Evolutionary conservation across 2,329 filamentous ascomycete genomes (phyloP).

Genomic region (Alternaria triticina): DNA sequence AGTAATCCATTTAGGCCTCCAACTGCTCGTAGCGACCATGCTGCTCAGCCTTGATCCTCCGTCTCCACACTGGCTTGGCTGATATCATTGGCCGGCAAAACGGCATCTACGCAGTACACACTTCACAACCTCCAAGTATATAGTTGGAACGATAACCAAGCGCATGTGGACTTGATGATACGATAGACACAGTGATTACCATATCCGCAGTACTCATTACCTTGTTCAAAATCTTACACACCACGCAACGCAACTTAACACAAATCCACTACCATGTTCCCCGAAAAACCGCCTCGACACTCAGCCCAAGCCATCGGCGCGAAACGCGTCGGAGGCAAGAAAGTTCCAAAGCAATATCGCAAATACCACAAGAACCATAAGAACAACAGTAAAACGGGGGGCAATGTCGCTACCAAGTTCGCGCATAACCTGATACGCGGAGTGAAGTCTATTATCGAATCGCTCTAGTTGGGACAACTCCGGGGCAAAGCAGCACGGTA

Average conservation of each 20-base stretch:
- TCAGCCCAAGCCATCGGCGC: constrained; percentile 22
- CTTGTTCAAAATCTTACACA: no score
- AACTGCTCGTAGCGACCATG: not conserved
- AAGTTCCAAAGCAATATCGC: constrained; percentile 24
- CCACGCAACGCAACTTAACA: not conserved
- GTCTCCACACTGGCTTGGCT: constrained; percentile 12
- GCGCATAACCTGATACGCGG: not conserved
- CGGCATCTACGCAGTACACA: constrained; percentile 1
- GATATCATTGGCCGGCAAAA: constrained; percentile 16
- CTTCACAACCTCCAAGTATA: not conserved
- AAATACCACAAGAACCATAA: constrained; percentile 15
- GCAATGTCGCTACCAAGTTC: constrained; percentile 8
- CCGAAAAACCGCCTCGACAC: constrained; percentile 18
- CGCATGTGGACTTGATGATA: not conserved
- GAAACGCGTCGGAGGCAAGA: constrained; percentile 21
- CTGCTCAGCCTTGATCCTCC: not conserved
- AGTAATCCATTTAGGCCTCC: not conserved
- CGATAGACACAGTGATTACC: not conserved
- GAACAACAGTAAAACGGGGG: constrained; percentile 2
- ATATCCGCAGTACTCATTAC: not conserved
- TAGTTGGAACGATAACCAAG: not conserved
- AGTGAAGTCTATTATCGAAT: constrained; percentile 5
- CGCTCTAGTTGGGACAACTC: no score
- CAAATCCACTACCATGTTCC: not conserved
- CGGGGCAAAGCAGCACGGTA: not conserved